Conservation (phyloP, 1,139 yeast genomes). For the Scheffersomyces quercinus region DNA sequence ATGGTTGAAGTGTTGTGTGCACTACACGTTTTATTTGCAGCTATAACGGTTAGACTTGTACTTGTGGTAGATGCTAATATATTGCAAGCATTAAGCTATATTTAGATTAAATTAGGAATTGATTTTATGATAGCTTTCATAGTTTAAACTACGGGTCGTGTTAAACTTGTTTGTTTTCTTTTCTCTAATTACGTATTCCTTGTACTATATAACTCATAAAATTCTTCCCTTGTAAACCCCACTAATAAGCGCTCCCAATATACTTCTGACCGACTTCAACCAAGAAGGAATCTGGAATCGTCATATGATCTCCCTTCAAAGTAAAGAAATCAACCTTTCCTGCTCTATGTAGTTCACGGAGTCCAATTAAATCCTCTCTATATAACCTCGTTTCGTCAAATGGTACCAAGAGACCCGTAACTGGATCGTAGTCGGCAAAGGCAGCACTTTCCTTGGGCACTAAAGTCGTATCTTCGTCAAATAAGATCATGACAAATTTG, state of each 20-base stretch:
- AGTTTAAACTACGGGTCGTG: no score
- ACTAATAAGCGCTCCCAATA: slow-evolving; percentile 7
- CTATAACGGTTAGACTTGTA: no score
- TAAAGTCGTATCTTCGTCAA: slow-evolving; percentile 62
- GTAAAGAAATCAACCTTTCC: slow-evolving; percentile 48
- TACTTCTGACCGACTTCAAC: slow-evolving; percentile 37
- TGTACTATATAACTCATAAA: no score
- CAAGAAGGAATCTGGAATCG: slow-evolving; percentile 52
- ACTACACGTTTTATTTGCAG: no score
- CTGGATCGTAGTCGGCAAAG: slow-evolving; percentile 57
- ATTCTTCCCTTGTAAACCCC: no score
- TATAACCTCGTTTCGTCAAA: slow-evolving; percentile 54
- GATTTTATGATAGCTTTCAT: no score
- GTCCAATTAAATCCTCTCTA: slow-evolving; percentile 58
- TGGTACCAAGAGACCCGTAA: slow-evolving; percentile 42
- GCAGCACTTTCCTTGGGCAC: slow-evolving; percentile 74
- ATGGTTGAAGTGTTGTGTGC: no score
- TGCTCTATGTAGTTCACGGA: slow-evolving; percentile 44
- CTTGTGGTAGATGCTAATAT: no score
- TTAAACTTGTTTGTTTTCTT: no score
- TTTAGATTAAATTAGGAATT: no score
- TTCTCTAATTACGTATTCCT: no score
- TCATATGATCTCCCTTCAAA: slow-evolving; percentile 70
- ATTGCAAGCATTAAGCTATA: no score
- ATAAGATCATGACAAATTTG: slow-evolving; percentile 59